A percentile compares a stretch with the other conserved stretches of the same genome.
These are phyloP conservation scores for Suillus clintonianus DNA, from an alignment of 768 basidiomycete genomes.

Conservation along the genomic window DNA sequence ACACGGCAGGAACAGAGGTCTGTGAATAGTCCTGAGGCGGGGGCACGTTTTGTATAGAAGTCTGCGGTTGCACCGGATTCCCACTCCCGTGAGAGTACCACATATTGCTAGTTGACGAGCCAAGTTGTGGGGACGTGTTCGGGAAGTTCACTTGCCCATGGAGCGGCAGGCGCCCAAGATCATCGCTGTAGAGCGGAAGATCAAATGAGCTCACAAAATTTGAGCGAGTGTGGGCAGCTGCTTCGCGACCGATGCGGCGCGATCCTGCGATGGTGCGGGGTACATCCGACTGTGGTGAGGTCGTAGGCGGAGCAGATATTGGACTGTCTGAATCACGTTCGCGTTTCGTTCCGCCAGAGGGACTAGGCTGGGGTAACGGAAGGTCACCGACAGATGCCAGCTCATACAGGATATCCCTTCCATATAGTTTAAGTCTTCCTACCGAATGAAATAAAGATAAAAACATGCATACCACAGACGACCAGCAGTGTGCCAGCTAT, in stretches of 20 bases:
- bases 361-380: conserved; percentile 60
- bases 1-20: conserved; percentile 5
- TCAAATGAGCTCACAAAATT: conserved; percentile 24
- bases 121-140: conserved; percentile 3
- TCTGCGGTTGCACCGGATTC: neutral
- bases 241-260: conserved; percentile 34
- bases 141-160: conserved; percentile 32
- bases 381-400: conserved; percentile 72
- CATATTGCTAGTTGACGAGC: conserved; percentile 10
- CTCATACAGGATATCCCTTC: conserved; percentile 74
- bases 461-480: conserved; percentile 44
- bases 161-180: conserved; percentile 56
- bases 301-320: conserved; percentile 8
- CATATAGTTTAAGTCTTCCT: neutral
- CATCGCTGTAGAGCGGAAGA: conserved; percentile 58
- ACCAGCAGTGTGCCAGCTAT: conserved; percentile 51
- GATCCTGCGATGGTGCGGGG: conserved; percentile 35
- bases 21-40: conserved; percentile 1
- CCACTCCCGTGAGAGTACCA: conserved; percentile 22
- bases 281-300: conserved; percentile 13
- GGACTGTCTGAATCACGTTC: conserved; percentile 62
- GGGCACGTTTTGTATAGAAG: neutral
- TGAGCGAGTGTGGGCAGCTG: conserved; percentile 10
- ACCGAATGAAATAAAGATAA: neutral
- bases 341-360: conserved; percentile 56